A percentile compares a stretch with the other conserved stretches of the same genome.
These are phyloP conservation scores for Eucalyptus globulus DNA, from an alignment of 345 rosid species.

Conservation along the genomic window DNA sequence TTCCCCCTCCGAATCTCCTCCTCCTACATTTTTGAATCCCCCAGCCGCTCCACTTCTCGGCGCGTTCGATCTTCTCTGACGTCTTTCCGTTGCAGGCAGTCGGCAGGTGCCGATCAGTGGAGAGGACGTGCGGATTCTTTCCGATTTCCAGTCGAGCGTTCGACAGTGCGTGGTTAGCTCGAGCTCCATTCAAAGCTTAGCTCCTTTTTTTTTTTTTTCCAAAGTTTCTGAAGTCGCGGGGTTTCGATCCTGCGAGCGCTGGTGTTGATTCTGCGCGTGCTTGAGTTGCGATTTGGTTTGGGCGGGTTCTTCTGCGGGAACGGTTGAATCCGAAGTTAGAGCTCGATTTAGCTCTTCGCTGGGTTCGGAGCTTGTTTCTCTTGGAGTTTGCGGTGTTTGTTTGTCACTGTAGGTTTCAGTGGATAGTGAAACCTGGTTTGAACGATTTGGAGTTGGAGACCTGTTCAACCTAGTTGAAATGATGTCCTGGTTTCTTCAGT, in stretches of 20 bases:
- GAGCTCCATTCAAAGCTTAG: neutral
- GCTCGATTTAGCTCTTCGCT: neutral
- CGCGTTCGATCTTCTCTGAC: neutral
- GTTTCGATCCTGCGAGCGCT: neutral
- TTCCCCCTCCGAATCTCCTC: neutral
- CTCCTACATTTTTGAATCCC: neutral
- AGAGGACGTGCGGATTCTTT: slow-evolving; percentile 37
- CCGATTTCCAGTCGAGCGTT: slow-evolving; percentile 56
- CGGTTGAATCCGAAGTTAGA: neutral
- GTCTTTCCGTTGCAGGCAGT: slow-evolving; percentile 16
- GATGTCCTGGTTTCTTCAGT: neutral
- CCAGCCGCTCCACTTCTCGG: neutral
- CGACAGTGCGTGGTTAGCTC: slow-evolving; percentile 86
- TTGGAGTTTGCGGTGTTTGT: neutral
- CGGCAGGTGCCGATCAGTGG: slow-evolving; percentile 11
- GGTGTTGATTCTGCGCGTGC: neutral
- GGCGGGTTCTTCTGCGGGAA: neutral
- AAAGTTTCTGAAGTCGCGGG: neutral
- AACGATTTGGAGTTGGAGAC: neutral
- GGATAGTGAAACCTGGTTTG: neutral
- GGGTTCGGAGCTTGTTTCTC: neutral
- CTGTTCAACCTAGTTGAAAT: neutral
- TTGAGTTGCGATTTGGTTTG: neutral
- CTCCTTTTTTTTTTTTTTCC: too few species aligned
- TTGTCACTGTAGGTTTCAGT: neutral